Base-by-base conservation (phyloP, 352 stramenopile species). In the Globisporangium canariense region DNA sequence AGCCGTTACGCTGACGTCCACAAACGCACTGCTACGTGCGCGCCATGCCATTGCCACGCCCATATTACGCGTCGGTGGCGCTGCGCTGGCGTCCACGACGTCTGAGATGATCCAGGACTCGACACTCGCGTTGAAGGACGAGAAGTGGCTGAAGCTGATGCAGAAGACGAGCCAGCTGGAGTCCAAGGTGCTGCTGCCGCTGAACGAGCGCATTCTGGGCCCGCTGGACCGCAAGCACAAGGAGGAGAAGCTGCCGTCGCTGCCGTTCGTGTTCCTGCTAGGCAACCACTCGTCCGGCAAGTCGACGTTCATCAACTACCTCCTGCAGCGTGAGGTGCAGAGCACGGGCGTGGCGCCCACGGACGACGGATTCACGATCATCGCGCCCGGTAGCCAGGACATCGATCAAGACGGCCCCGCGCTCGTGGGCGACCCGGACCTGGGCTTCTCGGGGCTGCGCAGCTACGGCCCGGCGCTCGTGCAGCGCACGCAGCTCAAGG, bases 231-330 rank as follows among this genome's bases (percentile, higher is more conserved):
- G 83, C 65, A 91, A 90, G 46, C 77, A 97, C 73, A 86, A 91
- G 49, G 90, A 95, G 43, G 92, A 96, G 66, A 94, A 97, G 69
- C 77, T 97, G 62, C 96, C 93, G 30, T 89, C 90, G 60, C 86
- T 99, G 66, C 98, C 98, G 6, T 99, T 99, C 67, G 97, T 99
- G 28, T 99, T 99, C 61, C 65, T 99, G 30, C 82, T 99, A 20
- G 98, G 98, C 28, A 99, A 99, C 81, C 98, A 99, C 77, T 99
- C 94, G 62, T 98, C 86, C 5, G 98, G 98, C 58, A 99, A 99
- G 75, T 98, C 90, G 3, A 98, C 88, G 38, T 99, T 99, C 67
- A 99, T 99, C 76, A 99, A 99, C 77, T 98, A 99, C 68, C 75
- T 99, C 36, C 69, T 99, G 22, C 86, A 98, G 63, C 81, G 96